Conservation (phyloP, 2,329 filamentous ascomycete species). For the Fusarium mangiferae region DNA sequence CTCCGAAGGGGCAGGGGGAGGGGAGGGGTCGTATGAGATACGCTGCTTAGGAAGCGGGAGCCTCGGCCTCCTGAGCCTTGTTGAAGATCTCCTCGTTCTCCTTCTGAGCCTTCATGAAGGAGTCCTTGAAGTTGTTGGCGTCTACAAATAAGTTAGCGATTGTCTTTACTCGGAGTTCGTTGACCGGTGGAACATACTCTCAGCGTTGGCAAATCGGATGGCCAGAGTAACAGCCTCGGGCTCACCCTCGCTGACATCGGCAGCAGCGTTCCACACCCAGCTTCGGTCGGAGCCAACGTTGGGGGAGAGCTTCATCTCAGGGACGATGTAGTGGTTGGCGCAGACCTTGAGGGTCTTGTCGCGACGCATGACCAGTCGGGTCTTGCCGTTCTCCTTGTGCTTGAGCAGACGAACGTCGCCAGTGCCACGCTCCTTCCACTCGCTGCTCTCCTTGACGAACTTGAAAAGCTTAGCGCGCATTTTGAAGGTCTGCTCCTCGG, state of each 20-base stretch:
- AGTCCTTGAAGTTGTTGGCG: slow-evolving; percentile 96
- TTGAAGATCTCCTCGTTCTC: slow-evolving; percentile 91
- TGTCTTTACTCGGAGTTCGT: neutral
- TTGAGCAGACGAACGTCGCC: slow-evolving; percentile 96
- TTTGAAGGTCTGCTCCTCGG: slow-evolving; percentile 98
- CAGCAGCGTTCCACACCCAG: slow-evolving; percentile 99
- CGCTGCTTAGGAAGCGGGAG: slow-evolving; percentile 41
- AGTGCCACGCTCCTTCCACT: slow-evolving; percentile 99
- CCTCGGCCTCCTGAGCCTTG: slow-evolving; percentile 50
- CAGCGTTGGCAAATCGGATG: slow-evolving; percentile 96
- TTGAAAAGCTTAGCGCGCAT: slow-evolving; percentile 99
- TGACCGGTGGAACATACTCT: slow-evolving; percentile 74
- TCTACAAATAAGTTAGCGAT: slow-evolving; percentile 64
- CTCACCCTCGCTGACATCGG: slow-evolving; percentile 98
- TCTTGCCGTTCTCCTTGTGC: slow-evolving; percentile 99
- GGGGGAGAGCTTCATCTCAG: slow-evolving; percentile 98
- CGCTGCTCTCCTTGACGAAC: slow-evolving; percentile 89
- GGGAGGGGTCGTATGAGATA: slow-evolving; percentile 13
- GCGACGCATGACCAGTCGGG: slow-evolving; percentile 95
- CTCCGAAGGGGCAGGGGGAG: slow-evolving; percentile 26
- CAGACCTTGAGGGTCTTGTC: slow-evolving; percentile 99
- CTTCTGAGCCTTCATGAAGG: slow-evolving; percentile 95
- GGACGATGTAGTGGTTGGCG: slow-evolving; percentile 99
- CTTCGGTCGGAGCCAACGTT: slow-evolving; percentile 98
- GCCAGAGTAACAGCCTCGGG: slow-evolving; percentile 95